Conservation (phyloP, 2,329 filamentous ascomycete genomes). For the Calonectria honghensis region DNA sequence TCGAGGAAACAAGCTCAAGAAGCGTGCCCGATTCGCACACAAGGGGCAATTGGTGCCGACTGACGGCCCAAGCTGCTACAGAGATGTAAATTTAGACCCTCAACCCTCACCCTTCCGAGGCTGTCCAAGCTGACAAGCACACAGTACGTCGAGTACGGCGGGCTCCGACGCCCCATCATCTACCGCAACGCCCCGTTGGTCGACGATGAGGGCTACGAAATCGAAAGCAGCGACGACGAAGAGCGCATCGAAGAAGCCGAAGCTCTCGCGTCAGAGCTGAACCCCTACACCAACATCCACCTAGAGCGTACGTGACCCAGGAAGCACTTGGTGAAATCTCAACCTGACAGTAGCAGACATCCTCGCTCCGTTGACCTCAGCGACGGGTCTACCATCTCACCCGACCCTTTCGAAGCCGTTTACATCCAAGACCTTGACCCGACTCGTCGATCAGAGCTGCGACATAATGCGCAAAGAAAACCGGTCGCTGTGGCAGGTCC, state of each 20-base stretch:
- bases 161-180: constrained; percentile 83
- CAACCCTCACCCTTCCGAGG: constrained; percentile 32
- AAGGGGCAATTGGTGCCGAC: constrained; percentile 81
- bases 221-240: constrained; percentile 83
- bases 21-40: constrained; percentile 81
- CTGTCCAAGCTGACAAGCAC: constrained; percentile 51
- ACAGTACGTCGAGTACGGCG: constrained; percentile 83
- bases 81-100: constrained; percentile 73
- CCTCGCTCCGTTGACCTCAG: constrained; percentile 83
- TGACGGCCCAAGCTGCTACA: constrained; percentile 80
- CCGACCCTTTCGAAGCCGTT: constrained; percentile 85
- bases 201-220: constrained; percentile 86
- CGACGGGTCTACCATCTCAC: constrained; percentile 84
- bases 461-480: constrained; percentile 86
- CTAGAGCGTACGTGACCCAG: constrained; percentile 77
- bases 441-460: constrained; percentile 81
- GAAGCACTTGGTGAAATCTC: constrained; percentile 17
- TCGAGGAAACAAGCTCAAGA: constrained; percentile 87
- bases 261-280: constrained; percentile 78
- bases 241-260: constrained; percentile 77
- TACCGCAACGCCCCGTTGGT: constrained; percentile 82
- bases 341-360: constrained; percentile 72
- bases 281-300: constrained; percentile 83
- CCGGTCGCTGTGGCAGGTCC: constrained; percentile 82
- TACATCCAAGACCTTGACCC: constrained; percentile 81